Percentiles rank a stretch among this genome's conserved stretches.
phyloP scores from a whole-genome alignment of 2,329 filamentous ascomycete species.

The Stromatinia cepivora region DNA sequence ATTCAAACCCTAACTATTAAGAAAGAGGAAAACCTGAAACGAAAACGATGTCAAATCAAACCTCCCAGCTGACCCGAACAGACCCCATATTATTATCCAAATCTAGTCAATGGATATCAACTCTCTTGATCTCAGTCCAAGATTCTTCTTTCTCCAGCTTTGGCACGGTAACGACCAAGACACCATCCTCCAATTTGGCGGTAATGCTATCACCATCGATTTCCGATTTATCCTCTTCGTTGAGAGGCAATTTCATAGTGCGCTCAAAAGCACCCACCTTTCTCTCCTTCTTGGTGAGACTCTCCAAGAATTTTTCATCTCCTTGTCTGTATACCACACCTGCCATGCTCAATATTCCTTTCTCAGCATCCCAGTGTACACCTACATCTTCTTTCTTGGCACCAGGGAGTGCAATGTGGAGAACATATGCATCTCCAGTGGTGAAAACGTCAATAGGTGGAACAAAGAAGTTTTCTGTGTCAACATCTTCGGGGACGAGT shows the following conservation, averaged over 20 bases:
- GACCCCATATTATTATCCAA: slow-evolving; percentile 16
- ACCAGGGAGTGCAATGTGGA: slow-evolving; percentile 74
- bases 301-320: slow-evolving; percentile 66
- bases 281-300: slow-evolving; percentile 62
- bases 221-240: slow-evolving; percentile 55
- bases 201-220: slow-evolving; percentile 68
- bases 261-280: slow-evolving; percentile 75
- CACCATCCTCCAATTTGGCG: slow-evolving; percentile 76
- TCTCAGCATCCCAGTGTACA: slow-evolving; percentile 73
- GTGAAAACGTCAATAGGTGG: slow-evolving; percentile 77
- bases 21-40: not conserved
- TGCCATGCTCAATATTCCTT: slow-evolving; percentile 62
- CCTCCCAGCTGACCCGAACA: slow-evolving; percentile 21
- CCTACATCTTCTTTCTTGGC: slow-evolving; percentile 77
- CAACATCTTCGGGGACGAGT: slow-evolving; percentile 29
- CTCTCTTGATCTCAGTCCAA: slow-evolving; percentile 62
- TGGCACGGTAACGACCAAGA: slow-evolving; percentile 74
- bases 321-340: slow-evolving; percentile 73
- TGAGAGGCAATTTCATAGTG: slow-evolving; percentile 59
- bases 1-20: slow-evolving; percentile 15
- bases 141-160: slow-evolving; percentile 61
- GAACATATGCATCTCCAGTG: slow-evolving; percentile 61
- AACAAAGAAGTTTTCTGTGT: slow-evolving; percentile 50
- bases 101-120: slow-evolving; percentile 48
- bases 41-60: slow-evolving; percentile 15